Evolutionary conservation across 306 rosid genomes (phyloP).

Genomic region (Prunus armeniaca): DNA sequence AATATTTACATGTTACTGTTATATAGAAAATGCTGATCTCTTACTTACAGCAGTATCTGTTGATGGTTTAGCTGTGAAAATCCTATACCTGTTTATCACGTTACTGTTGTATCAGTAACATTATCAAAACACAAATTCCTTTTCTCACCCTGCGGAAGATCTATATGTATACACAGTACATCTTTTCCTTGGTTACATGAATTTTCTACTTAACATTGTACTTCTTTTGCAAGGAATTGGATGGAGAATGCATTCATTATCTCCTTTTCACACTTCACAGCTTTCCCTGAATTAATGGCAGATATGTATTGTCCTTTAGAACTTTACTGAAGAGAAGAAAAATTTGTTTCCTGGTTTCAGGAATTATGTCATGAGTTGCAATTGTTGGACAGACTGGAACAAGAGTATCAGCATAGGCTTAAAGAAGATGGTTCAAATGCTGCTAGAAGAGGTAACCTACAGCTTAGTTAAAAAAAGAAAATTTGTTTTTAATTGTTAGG

Average conservation of each 20-base stretch:
- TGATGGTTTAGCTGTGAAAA: neutral
- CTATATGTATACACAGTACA: neutral
- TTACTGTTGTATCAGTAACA: neutral
- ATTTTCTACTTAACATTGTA: neutral
- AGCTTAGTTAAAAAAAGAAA: no score
- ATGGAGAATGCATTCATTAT: neutral
- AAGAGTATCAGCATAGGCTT: constrained; percentile 58
- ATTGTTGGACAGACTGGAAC: constrained; percentile 71
- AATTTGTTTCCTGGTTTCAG: constrained; percentile 38
- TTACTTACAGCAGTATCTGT: neutral
- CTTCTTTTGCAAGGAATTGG: neutral
- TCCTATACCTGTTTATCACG: neutral
- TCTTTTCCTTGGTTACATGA: neutral
- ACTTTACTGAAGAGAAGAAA: constrained; percentile 21
- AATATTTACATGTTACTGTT: constrained; percentile 31
- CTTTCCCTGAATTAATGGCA: neutral
- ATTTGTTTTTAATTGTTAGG: no score
- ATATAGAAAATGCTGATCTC: constrained; percentile 1
- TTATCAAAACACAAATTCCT: neutral
- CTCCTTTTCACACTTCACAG: neutral
- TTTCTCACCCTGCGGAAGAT: neutral
- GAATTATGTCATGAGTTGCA: constrained; percentile 74
- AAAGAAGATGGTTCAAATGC: constrained; percentile 67
- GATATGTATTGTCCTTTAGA: constrained; percentile 1
- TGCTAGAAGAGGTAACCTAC: constrained; percentile 57